Conservation (phyloP, 805 yeast genomes). For the Jamesozyma lodderae region DNA sequence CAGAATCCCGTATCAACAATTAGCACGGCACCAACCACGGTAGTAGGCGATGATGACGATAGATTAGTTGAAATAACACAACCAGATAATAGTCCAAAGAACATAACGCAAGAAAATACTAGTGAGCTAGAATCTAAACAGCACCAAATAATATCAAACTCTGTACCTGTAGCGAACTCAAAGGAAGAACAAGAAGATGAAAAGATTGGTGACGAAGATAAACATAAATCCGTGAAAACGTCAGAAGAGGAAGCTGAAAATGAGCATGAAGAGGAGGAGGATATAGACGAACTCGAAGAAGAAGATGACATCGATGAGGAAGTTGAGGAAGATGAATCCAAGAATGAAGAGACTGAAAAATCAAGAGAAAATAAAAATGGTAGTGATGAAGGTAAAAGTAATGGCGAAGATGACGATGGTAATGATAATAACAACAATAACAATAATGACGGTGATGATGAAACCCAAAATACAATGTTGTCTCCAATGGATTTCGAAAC, state of each 20-base stretch:
- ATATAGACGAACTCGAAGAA: conserved; percentile 11
- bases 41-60: too few relatives aligned
- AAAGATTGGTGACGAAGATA: neutral
- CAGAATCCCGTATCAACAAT: too few relatives aligned
- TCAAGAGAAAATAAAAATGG: too few relatives aligned
- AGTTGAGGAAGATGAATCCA: conserved; percentile 8
- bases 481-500: conserved; percentile 20
- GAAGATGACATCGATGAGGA: conserved; percentile 9
- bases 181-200: neutral
- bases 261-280: conserved; percentile 14
- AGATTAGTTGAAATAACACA: too few relatives aligned
- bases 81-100: too few relatives aligned
- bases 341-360: conserved; percentile 6
- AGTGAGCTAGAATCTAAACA: too few relatives aligned
- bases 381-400: too few relatives aligned
- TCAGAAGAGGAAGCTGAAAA: conserved; percentile 11
- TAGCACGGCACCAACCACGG: too few relatives aligned
- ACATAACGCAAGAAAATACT: too few relatives aligned
- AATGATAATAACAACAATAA: conserved; percentile 2
- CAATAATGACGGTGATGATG: conserved; percentile 1
- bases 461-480: conserved; percentile 6
- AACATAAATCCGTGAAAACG: too few relatives aligned
- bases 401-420: conserved; percentile 6
- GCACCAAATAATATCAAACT: too few relatives aligned
- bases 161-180: too few relatives aligned